Conservation (phyloP, 2,329 filamentous ascomycete species). For the Grosmannia penicillata region DNA sequence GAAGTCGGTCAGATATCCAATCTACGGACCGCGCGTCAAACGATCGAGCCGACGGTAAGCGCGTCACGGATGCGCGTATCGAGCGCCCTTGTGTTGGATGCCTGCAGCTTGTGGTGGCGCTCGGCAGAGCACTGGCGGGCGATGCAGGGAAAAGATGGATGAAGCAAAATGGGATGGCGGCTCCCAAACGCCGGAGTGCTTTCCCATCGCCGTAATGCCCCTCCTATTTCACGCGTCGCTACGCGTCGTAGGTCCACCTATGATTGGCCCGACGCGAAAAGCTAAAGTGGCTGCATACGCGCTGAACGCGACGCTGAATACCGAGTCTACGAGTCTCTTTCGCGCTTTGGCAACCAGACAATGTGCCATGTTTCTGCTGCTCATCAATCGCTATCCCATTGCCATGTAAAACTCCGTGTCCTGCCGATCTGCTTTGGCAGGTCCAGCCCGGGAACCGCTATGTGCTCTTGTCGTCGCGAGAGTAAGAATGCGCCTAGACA, state of each 20-base stretch:
- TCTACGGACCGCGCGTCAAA: not conserved
- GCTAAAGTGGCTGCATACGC: constrained; percentile 12
- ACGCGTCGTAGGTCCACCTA: constrained; percentile 8
- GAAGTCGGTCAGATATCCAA: not conserved
- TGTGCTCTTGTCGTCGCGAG: not conserved
- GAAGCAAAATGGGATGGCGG: too few species aligned
- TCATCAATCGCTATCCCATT: not conserved
- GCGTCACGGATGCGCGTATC: too few species aligned
- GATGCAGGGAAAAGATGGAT: too few species aligned
- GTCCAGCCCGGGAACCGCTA: not conserved
- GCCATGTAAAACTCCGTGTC: not conserved
- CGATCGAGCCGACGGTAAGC: too few species aligned
- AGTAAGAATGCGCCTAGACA: constrained; percentile 3
- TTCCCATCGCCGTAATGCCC: not conserved
- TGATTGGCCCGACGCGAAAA: constrained; percentile 8
- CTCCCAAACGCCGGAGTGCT: too few species aligned
- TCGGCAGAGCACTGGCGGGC: too few species aligned
- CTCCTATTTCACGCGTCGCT: constrained; percentile 10
- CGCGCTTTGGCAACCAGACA: not conserved
- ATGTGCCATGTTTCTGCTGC: not conserved
- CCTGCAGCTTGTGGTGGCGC: too few species aligned
- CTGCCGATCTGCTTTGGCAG: too few species aligned
- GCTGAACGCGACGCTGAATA: not conserved
- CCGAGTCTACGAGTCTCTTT: not conserved
- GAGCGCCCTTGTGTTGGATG: too few species aligned